Conservation (phyloP, 176 grass and related monocot genomes). For the Lolium multiflorum region DNA sequence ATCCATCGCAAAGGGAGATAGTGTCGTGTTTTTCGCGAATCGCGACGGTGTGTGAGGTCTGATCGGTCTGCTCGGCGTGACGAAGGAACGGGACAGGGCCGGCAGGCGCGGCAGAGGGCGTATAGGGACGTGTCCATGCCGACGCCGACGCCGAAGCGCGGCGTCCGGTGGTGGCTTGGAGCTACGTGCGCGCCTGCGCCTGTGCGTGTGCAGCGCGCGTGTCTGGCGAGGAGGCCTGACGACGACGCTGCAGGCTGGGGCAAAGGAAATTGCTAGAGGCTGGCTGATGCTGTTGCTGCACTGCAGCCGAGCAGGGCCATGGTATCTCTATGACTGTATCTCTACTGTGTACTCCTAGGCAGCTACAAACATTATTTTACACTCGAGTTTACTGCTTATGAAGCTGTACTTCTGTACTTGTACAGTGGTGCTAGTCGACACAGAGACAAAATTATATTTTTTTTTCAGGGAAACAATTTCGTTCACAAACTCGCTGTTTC, state of each 20-base stretch:
- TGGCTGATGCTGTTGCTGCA: slow-evolving; percentile 19
- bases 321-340: not conserved
- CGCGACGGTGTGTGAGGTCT: not conserved
- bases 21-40: not conserved
- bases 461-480: too few species aligned
- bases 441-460: too few species aligned
- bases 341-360: not conserved
- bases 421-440: too few species aligned
- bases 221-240: not conserved
- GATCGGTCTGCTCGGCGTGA: slow-evolving; percentile 18
- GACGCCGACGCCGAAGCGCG: not conserved
- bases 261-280: slow-evolving; percentile 30
- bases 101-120: slow-evolving; percentile 23
- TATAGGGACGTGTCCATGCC: slow-evolving; percentile 37
- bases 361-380: not conserved
- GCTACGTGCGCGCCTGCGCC: slow-evolving; percentile 6
- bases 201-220: not conserved
- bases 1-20: slow-evolving; percentile 47
- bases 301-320: slow-evolving; percentile 2
- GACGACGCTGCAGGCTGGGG: not conserved
- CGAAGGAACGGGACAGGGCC: slow-evolving; percentile 10
- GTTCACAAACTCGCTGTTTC: too few species aligned
- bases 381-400: not conserved
- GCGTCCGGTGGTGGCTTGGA: slow-evolving; percentile 15
- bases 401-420: not conserved